phyloP scores from a whole-genome alignment of 805 yeast species.

The Saturnispora gosingensis region DNA sequence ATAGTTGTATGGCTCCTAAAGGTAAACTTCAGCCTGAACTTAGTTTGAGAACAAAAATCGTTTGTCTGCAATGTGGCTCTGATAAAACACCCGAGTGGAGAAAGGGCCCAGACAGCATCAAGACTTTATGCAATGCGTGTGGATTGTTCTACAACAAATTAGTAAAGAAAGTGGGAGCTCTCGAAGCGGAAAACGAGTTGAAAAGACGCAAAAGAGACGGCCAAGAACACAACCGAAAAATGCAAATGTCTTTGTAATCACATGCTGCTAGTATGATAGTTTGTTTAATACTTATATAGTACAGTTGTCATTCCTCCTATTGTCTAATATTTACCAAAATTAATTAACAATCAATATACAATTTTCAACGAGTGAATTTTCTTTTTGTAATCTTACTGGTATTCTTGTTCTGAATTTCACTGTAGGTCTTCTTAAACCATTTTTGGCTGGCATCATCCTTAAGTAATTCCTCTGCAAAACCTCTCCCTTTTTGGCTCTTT shows the following conservation, averaged over 20 bases:
- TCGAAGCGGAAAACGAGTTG: slow-evolving; percentile 33
- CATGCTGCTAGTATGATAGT: background rate
- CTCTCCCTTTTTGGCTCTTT: slow-evolving; percentile 63
- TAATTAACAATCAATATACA: background rate
- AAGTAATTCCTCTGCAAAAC: slow-evolving; percentile 75
- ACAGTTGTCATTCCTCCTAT: background rate
- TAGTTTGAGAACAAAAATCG: slow-evolving; percentile 23
- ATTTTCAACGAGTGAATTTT: background rate
- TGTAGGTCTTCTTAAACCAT: slow-evolving; percentile 79
- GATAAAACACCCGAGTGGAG: slow-evolving; percentile 89
- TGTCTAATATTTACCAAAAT: background rate
- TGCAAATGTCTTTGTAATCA: background rate
- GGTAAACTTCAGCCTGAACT: slow-evolving; percentile 30
- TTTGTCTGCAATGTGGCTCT: slow-evolving; percentile 65
- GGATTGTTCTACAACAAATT: slow-evolving; percentile 68
- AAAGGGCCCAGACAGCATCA: slow-evolving; percentile 74
- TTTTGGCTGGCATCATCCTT: slow-evolving; percentile 58
- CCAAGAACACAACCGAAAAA: slow-evolving; percentile 23
- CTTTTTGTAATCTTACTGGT: slow-evolving; percentile 11
- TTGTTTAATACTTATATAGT: background rate
- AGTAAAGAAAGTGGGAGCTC: slow-evolving; percentile 37
- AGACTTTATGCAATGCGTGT: slow-evolving; percentile 87
- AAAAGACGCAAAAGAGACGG: slow-evolving; percentile 24
- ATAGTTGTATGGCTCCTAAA: slow-evolving; percentile 20
- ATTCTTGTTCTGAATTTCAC: slow-evolving; percentile 61